Conservation (phyloP, 176 grass and related monocot genomes). For the Echinochloa phyllopogon region DNA sequence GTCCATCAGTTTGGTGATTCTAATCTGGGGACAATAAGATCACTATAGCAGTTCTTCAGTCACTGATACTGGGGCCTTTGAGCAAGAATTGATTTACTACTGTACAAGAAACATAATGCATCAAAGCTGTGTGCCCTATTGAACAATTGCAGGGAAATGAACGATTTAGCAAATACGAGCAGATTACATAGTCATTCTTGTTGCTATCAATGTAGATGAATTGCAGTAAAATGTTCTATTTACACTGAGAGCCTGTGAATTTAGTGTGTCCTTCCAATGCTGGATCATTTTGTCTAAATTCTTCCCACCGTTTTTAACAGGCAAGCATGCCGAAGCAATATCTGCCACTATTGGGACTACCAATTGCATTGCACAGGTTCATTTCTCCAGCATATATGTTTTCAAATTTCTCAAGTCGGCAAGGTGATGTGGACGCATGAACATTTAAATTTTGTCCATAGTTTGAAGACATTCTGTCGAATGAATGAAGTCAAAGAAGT, state of each 20-base stretch:
- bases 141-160: slow-evolving; percentile 5
- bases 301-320: slow-evolving; percentile 46
- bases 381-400: not conserved
- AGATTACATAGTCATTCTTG: not conserved
- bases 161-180: not conserved
- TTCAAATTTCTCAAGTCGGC: not conserved
- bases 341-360: slow-evolving; percentile 75
- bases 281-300: slow-evolving; percentile 35
- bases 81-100: not conserved
- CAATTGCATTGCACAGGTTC: slow-evolving; percentile 95
- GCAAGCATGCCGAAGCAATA: slow-evolving; percentile 98
- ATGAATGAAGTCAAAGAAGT: slow-evolving; percentile 96
- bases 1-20: not conserved
- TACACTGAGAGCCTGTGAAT: not conserved
- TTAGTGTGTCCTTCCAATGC: not conserved
- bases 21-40: not conserved
- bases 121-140: not conserved
- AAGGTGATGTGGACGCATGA: slow-evolving; percentile 5
- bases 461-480: slow-evolving; percentile 80
- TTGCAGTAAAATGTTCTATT: not conserved
- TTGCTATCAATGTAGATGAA: not conserved
- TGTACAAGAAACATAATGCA: not conserved
- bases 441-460: slow-evolving; percentile 43
- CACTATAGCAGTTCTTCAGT: not conserved
- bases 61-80: not conserved